These are phyloP conservation scores for Mycena chlorophos DNA, from an alignment of 768 basidiomycete species.

Conservation along the genomic window DNA sequence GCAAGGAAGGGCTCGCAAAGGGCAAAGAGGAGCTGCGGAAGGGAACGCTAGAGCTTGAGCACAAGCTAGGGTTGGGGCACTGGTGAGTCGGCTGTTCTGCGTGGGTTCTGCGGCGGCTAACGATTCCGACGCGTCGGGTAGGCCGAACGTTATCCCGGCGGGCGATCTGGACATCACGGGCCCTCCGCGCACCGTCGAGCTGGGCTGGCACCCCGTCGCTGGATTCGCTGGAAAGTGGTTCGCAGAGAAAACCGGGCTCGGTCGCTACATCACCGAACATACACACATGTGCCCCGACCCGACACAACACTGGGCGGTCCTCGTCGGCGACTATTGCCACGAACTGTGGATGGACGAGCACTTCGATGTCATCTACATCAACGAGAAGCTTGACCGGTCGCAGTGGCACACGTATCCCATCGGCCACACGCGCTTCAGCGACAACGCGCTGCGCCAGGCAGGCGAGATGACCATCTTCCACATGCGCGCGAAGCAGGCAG, in stretches of 20 bases:
- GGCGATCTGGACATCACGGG: slow-evolving; percentile 3
- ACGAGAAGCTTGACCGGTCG: slow-evolving; percentile 10
- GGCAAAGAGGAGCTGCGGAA: slow-evolving; percentile 9
- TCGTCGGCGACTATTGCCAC: slow-evolving; percentile 14
- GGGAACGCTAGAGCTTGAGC: slow-evolving; percentile 13
- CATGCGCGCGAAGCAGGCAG: slow-evolving; percentile 10
- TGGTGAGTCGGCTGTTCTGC: neutral
- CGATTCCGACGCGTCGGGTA: neutral
- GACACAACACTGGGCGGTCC: slow-evolving; percentile 17
- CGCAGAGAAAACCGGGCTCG: slow-evolving; percentile 18
- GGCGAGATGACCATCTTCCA: slow-evolving; percentile 16
- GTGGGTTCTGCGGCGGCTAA: neutral
- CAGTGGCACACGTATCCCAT: slow-evolving; percentile 17
- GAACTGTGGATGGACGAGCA: slow-evolving; percentile 17
- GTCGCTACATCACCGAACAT: slow-evolving; percentile 9
- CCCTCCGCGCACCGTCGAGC: slow-evolving; percentile 4
- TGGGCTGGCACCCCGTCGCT: slow-evolving; percentile 18
- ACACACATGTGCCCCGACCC: slow-evolving; percentile 12
- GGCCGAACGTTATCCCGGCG: slow-evolving; percentile 13
- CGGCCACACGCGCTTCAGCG: slow-evolving; percentile 16
- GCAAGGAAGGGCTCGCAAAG: neutral
- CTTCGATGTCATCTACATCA: slow-evolving; percentile 16
- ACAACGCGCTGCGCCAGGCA: slow-evolving; percentile 15
- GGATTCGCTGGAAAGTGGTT: slow-evolving; percentile 19
- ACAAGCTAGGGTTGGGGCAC: slow-evolving; percentile 11